Percentiles rank a stretch among this genome's conserved stretches.
phyloP scores from a whole-genome alignment of 495 filamentous ascomycete genomes.

The Acidiella bohemica region DNA sequence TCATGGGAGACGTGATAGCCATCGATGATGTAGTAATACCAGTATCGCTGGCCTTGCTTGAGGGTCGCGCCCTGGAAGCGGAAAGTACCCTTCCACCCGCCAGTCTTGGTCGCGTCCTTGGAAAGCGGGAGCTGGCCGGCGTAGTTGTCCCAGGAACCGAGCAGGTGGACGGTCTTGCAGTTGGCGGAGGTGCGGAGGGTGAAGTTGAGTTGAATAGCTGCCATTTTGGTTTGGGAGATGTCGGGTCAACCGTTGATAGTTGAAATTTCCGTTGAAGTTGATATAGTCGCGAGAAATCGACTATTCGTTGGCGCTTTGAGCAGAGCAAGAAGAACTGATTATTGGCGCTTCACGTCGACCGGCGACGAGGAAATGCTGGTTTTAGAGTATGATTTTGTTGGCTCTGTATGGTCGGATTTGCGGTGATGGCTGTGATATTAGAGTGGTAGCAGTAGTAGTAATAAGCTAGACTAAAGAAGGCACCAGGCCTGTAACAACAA shows the following conservation, averaged over 20 bases:
- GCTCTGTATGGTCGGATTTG: too few relatives aligned
- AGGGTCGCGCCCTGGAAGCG: constrained; percentile 78
- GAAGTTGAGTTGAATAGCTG: constrained; percentile 34
- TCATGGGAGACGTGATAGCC: constrained; percentile 98
- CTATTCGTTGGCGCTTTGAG: constrained; percentile 9
- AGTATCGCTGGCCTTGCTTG: constrained; percentile 79
- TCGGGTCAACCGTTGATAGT: too few relatives aligned
- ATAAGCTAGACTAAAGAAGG: constrained; percentile 9
- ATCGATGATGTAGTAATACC: constrained; percentile 99
- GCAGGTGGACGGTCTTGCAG: constrained; percentile 94
- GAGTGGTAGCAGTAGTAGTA: constrained; percentile 8
- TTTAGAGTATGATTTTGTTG: constrained; percentile 4
- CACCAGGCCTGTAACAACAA: constrained; percentile 23
- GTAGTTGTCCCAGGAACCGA: constrained; percentile 99
- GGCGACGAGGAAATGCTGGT: constrained; percentile 23
- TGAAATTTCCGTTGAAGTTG: too few relatives aligned
- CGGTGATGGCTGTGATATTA: background rate
- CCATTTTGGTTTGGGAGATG: constrained; percentile 27
- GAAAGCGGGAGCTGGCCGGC: constrained; percentile 79
- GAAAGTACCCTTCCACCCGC: constrained; percentile 89
- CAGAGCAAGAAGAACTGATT: constrained; percentile 32
- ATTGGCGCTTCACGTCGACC: constrained; percentile 29
- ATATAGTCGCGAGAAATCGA: too few relatives aligned
- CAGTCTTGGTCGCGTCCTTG: constrained; percentile 70
- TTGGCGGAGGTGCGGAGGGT: constrained; percentile 87